Conservation (phyloP, 2,329 filamentous ascomycete genomes). For the Penicillium vulpinum region DNA sequence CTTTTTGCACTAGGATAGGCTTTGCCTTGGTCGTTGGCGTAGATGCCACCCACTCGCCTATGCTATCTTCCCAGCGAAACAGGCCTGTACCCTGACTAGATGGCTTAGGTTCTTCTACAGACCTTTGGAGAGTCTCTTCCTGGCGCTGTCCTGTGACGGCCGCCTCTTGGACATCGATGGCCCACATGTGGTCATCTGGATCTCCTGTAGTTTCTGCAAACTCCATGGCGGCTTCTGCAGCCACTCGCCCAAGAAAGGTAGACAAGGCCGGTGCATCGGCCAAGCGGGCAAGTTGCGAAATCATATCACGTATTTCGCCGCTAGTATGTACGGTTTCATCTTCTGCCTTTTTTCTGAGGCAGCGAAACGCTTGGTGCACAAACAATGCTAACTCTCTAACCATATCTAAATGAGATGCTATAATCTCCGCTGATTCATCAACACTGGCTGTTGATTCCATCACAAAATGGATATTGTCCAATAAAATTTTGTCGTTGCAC, state of each 20-base stretch:
- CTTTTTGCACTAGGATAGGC: neutral
- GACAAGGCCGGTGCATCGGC: slow-evolving; percentile 25
- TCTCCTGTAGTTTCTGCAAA: slow-evolving; percentile 42
- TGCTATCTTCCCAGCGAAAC: slow-evolving; percentile 58
- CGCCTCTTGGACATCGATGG: slow-evolving; percentile 39
- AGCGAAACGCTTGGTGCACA: slow-evolving; percentile 36
- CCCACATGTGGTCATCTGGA: slow-evolving; percentile 42
- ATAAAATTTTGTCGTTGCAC: slow-evolving; percentile 25
- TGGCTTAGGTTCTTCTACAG: slow-evolving; percentile 16
- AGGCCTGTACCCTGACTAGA: slow-evolving; percentile 23
- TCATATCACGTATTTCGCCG: slow-evolving; percentile 27
- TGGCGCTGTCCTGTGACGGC: slow-evolving; percentile 24
- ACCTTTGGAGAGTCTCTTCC: slow-evolving; percentile 9
- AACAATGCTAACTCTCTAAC: slow-evolving; percentile 38
- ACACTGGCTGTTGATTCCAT: slow-evolving; percentile 23
- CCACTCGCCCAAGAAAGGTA: slow-evolving; percentile 35
- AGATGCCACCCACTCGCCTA: slow-evolving; percentile 57
- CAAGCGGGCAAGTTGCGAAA: slow-evolving; percentile 28
- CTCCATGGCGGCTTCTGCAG: slow-evolving; percentile 42
- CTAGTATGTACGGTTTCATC: slow-evolving; percentile 26
- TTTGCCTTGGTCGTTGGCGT: slow-evolving; percentile 43
- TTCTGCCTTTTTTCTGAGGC: slow-evolving; percentile 29
- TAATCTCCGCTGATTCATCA: slow-evolving; percentile 31
- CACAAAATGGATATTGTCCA: slow-evolving; percentile 7
- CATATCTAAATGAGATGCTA: slow-evolving; percentile 33